Conservation (phyloP, 257 asterid genomes). For the Anisodus acutangulus region DNA sequence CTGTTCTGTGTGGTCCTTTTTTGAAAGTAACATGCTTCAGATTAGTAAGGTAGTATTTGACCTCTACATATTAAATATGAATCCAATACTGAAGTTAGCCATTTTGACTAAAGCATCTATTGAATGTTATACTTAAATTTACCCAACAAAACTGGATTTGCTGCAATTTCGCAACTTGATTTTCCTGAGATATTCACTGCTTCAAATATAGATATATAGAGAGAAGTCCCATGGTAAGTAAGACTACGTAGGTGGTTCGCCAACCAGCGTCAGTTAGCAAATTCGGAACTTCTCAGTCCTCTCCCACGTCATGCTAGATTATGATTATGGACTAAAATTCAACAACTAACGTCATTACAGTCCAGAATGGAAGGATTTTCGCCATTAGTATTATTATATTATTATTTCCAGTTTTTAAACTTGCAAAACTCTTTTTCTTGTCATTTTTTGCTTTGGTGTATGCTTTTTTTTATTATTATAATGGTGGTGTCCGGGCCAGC, state of each 20-base stretch:
- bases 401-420: neutral
- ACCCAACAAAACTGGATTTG: conserved; percentile 11
- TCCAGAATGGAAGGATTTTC: neutral
- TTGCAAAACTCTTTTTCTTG: neutral
- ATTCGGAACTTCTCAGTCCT: neutral
- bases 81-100: neutral
- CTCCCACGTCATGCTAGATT: neutral
- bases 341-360: neutral
- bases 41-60: neutral
- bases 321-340: neutral
- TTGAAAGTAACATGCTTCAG: neutral
- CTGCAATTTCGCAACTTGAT: neutral
- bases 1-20: neutral
- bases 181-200: neutral
- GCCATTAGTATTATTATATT: neutral
- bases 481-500: neutral
- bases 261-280: neutral
- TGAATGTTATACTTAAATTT: neutral
- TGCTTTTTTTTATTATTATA: neutral
- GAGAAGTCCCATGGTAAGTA: neutral
- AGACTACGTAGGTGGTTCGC: neutral
- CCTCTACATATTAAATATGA: neutral
- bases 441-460: neutral
- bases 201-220: neutral
- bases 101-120: neutral